phyloP scores from a whole-genome alignment of 2,329 filamentous ascomycete species.

The Phaeosphaeriaceae sp. region DNA sequence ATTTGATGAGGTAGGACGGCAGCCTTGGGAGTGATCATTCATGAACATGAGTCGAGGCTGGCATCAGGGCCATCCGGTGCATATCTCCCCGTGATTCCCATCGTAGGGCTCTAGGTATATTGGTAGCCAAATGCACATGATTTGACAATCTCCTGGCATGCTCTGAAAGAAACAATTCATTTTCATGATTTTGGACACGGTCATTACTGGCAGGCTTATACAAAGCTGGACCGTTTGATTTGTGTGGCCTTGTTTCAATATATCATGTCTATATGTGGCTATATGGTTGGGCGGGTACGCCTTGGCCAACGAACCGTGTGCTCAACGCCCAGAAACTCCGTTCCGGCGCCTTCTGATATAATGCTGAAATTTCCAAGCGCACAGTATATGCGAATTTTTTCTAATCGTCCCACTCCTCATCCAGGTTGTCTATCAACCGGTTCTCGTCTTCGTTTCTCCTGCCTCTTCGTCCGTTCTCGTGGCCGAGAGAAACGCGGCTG shows the following conservation, averaged over 20 bases:
- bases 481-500: slow-evolving; percentile 64
- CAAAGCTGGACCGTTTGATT: background rate
- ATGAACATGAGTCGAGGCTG: background rate
- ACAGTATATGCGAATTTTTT: background rate
- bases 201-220: too few species aligned
- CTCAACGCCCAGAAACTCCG: slow-evolving; percentile 1
- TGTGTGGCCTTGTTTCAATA: background rate
- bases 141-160: too few species aligned
- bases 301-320: too few species aligned
- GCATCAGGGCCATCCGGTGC: too few species aligned
- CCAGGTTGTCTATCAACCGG: slow-evolving; percentile 89
- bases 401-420: slow-evolving; percentile 93
- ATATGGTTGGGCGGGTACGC: background rate
- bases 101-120: too few species aligned
- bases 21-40: too few species aligned
- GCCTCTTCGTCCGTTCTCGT: slow-evolving; percentile 51
- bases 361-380: background rate
- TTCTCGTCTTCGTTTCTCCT: slow-evolving; percentile 81
- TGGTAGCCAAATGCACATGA: too few species aligned
- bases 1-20: background rate
- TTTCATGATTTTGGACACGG: background rate
- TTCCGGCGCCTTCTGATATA: slow-evolving; percentile 7
- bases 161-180: background rate
- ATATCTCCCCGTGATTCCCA: background rate
- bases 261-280: background rate